phyloP scores from a whole-genome alignment of 2,329 filamentous ascomycete genomes.

The Exophiala phaeomuriformis region DNA sequence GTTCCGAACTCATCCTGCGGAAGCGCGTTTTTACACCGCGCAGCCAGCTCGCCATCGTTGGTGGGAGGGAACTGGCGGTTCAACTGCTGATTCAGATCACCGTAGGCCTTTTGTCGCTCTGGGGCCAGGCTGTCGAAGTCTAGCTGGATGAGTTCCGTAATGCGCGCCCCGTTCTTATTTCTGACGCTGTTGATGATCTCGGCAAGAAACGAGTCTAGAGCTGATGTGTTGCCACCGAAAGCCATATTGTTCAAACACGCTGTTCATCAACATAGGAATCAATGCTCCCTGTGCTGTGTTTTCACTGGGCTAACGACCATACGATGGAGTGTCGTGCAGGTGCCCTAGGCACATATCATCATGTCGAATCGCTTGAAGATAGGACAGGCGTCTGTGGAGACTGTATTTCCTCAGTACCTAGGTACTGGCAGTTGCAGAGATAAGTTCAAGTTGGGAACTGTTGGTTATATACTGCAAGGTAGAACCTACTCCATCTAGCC shows the following conservation, averaged over 20 bases:
- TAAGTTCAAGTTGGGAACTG: no score
- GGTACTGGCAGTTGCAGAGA: no score
- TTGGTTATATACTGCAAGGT: no score
- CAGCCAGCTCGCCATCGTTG: slow-evolving; percentile 20
- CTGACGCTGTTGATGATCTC: slow-evolving; percentile 21
- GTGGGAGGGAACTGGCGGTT: slow-evolving; percentile 18
- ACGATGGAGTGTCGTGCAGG: no score
- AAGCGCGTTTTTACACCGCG: slow-evolving; percentile 20
- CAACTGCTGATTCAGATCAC: slow-evolving; percentile 23
- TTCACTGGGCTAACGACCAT: no score
- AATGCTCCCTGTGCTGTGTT: neutral
- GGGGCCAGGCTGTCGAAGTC: slow-evolving; percentile 24
- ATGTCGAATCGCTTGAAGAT: no score
- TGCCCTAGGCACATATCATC: no score
- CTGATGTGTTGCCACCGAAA: slow-evolving; percentile 10
- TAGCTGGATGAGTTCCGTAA: slow-evolving; percentile 25
- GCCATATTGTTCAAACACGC: slow-evolving; percentile 5
- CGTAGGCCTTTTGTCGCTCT: slow-evolving; percentile 23
- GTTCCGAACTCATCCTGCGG: slow-evolving; percentile 22
- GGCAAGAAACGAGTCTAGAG: slow-evolving; percentile 21
- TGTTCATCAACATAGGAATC: neutral
- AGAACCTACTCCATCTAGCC: no score
- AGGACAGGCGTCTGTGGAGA: no score
- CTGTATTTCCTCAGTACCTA: no score
- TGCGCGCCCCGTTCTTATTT: slow-evolving; percentile 21